Evolutionary conservation across 257 asterid genomes (phyloP).

Genomic region (Gentiana dahurica): DNA sequence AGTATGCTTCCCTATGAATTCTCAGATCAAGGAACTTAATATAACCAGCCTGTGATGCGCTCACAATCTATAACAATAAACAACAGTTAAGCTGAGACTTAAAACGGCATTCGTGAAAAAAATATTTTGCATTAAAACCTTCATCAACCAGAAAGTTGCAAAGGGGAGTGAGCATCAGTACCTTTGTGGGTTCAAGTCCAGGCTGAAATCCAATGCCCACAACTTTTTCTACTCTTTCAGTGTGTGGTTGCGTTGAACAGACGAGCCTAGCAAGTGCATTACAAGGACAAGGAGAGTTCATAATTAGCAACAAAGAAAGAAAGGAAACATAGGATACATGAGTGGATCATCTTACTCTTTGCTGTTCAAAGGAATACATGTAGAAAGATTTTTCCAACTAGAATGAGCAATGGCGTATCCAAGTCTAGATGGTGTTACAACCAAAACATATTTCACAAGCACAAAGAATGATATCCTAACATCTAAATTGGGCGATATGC

Average conservation of each 20-base stretch:
- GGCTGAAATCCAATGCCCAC: slow-evolving; percentile 92
- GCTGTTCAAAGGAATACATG: background rate
- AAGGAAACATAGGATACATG: background rate
- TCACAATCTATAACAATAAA: slow-evolving; percentile 42
- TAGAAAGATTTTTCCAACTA: too few species aligned
- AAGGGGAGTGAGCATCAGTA: slow-evolving; percentile 3
- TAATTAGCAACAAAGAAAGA: background rate
- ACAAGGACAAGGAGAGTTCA: background rate
- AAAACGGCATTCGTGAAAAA: background rate
- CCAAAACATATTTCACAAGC: too few species aligned
- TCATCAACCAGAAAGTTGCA: background rate
- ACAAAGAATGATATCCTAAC: too few species aligned
- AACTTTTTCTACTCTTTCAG: slow-evolving; percentile 60
- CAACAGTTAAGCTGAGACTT: too few species aligned
- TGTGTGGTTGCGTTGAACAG: slow-evolving; percentile 54
- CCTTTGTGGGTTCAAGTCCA: slow-evolving; percentile 90
- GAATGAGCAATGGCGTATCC: background rate
- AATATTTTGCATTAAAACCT: background rate
- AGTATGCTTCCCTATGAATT: slow-evolving; percentile 43
- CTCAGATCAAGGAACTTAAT: slow-evolving; percentile 82
- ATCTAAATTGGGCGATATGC: too few species aligned
- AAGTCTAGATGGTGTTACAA: too few species aligned
- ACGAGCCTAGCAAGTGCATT: slow-evolving; percentile 44
- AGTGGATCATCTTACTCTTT: background rate
- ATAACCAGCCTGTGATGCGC: slow-evolving; percentile 96